Evolutionary conservation across 2,329 filamentous ascomycete genomes (phyloP).

Genomic region (Fusarium pseudograminearum): DNA sequence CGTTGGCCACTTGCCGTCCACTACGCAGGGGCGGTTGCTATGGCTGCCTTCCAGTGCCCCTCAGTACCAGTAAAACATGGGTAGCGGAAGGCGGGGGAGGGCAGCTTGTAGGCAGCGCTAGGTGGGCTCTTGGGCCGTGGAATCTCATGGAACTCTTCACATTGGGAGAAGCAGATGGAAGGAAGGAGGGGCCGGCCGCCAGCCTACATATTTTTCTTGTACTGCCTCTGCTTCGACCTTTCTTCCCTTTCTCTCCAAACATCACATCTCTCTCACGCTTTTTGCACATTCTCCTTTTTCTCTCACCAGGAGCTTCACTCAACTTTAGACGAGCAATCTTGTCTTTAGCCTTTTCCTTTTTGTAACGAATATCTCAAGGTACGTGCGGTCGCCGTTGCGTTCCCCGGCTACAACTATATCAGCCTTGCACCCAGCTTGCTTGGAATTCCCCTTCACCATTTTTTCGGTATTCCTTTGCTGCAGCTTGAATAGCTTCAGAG

Average conservation of each 20-base stretch:
- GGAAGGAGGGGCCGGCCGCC: conserved; percentile 47
- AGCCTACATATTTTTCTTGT: conserved; percentile 54
- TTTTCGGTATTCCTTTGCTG: neutral
- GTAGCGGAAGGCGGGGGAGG: conserved; percentile 29
- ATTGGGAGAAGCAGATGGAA: conserved; percentile 47
- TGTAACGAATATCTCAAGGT: conserved; percentile 47
- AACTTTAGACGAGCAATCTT: conserved; percentile 44
- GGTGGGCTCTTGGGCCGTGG: conserved; percentile 52
- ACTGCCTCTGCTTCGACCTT: conserved; percentile 44
- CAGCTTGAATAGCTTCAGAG: conserved; percentile 4
- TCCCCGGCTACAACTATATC: conserved; percentile 11
- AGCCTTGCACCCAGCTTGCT: conserved; percentile 22
- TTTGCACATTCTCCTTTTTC: conserved; percentile 28
- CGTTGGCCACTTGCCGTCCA: conserved; percentile 31
- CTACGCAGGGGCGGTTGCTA: conserved; percentile 22
- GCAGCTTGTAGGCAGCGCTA: conserved; percentile 34
- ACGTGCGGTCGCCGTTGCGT: conserved; percentile 23
- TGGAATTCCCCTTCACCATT: neutral
- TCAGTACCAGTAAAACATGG: conserved; percentile 3
- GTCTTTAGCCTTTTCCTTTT: conserved; percentile 43
- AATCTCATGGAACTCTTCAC: conserved; percentile 62
- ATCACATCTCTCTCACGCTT: conserved; percentile 40
- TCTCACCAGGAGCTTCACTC: conserved; percentile 41
- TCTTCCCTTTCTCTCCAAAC: conserved; percentile 43
- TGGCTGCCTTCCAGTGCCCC: conserved; percentile 31